A percentile compares a stretch with the other conserved stretches of the same genome.
Conservation (phyloP, 192 early-diverging fungal species). For the Coemansia sp. region DNA sequence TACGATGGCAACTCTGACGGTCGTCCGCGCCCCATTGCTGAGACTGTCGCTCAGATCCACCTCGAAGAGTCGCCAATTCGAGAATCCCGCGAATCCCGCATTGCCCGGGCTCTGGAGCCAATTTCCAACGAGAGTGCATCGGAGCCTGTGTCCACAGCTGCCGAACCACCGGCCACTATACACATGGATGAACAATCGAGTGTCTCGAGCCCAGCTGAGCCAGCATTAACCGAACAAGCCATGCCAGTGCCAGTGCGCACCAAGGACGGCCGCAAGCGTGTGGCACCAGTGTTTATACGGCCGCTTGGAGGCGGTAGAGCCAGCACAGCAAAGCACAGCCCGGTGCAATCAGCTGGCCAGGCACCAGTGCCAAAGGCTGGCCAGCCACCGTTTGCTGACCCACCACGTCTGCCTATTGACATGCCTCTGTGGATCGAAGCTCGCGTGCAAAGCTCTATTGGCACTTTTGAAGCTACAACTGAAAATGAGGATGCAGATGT, state of each 20-base stretch:
- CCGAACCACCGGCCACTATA: not conserved
- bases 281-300: slow-evolving; percentile 69
- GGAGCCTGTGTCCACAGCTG: not conserved
- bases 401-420: not conserved
- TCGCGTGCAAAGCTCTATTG: not conserved
- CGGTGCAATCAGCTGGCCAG: not conserved
- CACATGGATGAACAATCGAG: too few species aligned
- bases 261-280: slow-evolving; percentile 81
- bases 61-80: slow-evolving; percentile 58
- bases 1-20: slow-evolving; percentile 39
- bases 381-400: not conserved
- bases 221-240: slow-evolving; percentile 40
- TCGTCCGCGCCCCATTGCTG: slow-evolving; percentile 53
- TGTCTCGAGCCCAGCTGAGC: not conserved
- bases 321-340: not conserved
- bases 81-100: slow-evolving; percentile 30
- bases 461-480: not conserved
- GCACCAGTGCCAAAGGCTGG: not conserved
- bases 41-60: slow-evolving; percentile 63
- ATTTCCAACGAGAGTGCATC: not conserved
- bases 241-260: slow-evolving; percentile 62
- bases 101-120: slow-evolving; percentile 13
- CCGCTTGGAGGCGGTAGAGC: slow-evolving; percentile 11
- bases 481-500: not conserved
- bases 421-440: slow-evolving; percentile 1